phyloP scores from a whole-genome alignment of 2,329 filamentous ascomycete species.

The Cordyceps tenuipes region DNA sequence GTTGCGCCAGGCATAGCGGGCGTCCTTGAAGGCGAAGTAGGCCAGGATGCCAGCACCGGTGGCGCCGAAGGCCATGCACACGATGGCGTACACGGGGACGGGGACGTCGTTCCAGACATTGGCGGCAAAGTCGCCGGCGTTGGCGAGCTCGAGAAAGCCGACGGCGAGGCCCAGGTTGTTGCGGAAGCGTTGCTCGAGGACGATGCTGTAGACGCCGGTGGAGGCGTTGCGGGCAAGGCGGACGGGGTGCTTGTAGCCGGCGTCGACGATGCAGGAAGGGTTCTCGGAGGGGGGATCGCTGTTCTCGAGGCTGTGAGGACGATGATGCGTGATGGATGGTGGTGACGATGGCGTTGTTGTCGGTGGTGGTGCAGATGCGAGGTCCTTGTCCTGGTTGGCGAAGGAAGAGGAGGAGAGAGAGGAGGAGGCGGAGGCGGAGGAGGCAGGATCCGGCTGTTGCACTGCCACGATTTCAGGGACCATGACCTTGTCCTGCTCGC shows the following conservation, averaged over 20 bases:
- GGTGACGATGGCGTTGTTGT: neutral
- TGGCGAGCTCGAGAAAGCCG: slow-evolving; percentile 46
- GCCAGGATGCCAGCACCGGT: slow-evolving; percentile 36
- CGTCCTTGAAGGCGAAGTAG: slow-evolving; percentile 38
- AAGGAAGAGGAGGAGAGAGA: neutral
- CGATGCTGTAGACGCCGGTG: slow-evolving; percentile 1
- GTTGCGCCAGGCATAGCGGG: slow-evolving; percentile 35
- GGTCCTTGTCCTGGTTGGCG: neutral
- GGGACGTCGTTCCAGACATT: slow-evolving; percentile 49
- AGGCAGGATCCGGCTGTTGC: slow-evolving; percentile 8
- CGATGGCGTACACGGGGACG: slow-evolving; percentile 37
- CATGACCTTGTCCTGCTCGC: slow-evolving; percentile 4
- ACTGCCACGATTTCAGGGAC: slow-evolving; percentile 11
- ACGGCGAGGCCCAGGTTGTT: slow-evolving; percentile 27
- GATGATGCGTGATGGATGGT: neutral
- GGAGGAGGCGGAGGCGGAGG: neutral
- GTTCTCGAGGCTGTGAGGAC: neutral
- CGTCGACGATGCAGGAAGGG: neutral
- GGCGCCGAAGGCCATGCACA: slow-evolving; percentile 45
- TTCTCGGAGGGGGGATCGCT: neutral
- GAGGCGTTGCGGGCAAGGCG: slow-evolving; percentile 2
- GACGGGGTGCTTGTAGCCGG: slow-evolving; percentile 1
- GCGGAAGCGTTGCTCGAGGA: slow-evolving; percentile 15
- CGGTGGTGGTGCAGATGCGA: neutral
- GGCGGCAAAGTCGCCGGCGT: slow-evolving; percentile 48